Evolutionary conservation across 768 basidiomycete species (phyloP), one percentile per base, ranked within the genome.

Genomic region (Hygrophoropsis aurantiaca): DNA sequence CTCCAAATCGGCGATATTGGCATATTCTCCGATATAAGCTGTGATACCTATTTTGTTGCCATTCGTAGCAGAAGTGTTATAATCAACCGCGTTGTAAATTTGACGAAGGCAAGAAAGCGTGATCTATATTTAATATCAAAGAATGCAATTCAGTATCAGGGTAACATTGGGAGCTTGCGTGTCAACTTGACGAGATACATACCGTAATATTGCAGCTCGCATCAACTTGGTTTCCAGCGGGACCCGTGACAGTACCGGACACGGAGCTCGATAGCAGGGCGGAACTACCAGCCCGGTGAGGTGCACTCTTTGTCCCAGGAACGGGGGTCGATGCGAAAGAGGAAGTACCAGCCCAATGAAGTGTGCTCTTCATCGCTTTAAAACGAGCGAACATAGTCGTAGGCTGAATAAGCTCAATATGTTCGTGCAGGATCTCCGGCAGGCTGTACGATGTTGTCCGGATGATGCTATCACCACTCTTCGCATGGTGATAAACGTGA

Each of bases 401-500:
- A 0, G 87, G 87, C 50, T 87, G 84, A 23, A 89, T 68, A 23
- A 87, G 62, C 27, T 87, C 84, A 47, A 88, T 61, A 57, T 87
- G 84, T 2, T 69, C 65, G 54, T 82, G 74, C 39, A 88, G 63
- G 46, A 75, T 50, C 39, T 71, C 70, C 0, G 87, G 87, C 15
- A 90, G 74, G 54, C 80, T 82, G 67, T 87, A 89, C 48, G 69
- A 71, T 3, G 80, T 82, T 15, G 87, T 84, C 44, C 87, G 78
- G 49, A 87, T 67, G 27, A 86, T 61, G 13, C 70, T 61, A 23
- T 82, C 79, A 3, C 79, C 83, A 42, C 68, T 75, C 19, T 67
- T 64, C 9, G 64, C 59, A 58, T 87, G 79, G 44, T 74, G 69
- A 75, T 80, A 90, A 30, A 83, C 60, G 47, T 80, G 67, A 55